Percentiles rank a stretch among this genome's conserved stretches.
Evolutionary conservation across 192 early-diverging fungal genomes (phyloP).

Genomic region (Entophlyctis helioformis): DNA sequence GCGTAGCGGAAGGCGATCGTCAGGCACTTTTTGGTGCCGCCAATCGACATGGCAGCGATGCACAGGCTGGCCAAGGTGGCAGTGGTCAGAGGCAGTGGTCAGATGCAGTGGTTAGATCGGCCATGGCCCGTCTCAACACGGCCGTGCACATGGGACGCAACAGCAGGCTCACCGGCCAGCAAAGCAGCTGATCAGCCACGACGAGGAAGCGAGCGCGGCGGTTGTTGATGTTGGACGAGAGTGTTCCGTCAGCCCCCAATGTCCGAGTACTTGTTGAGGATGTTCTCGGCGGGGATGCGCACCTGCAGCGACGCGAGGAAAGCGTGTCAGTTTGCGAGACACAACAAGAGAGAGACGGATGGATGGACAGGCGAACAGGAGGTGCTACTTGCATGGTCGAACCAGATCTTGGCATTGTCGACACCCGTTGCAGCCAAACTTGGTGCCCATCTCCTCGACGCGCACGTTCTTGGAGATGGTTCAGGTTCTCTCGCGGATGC

Average conservation of each 20-base stretch:
- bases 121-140: not conserved
- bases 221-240: conserved; percentile 35
- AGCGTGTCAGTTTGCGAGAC: too few species aligned
- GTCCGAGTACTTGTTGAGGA: conserved; percentile 57
- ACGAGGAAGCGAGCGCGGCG: conserved; percentile 63
- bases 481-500: conserved; percentile 61
- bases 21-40: conserved; percentile 48
- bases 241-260: conserved; percentile 41
- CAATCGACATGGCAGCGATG: conserved; percentile 54
- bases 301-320: too few species aligned
- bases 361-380: conserved; percentile 2
- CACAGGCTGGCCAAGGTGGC: conserved; percentile 22
- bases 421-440: conserved; percentile 56
- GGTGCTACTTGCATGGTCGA: conserved; percentile 11
- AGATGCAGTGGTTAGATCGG: not conserved
- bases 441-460: conserved; percentile 64
- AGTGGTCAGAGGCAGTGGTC: not conserved
- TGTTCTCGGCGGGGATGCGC: conserved; percentile 48
- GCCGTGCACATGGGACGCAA: not conserved
- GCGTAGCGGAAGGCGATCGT: conserved; percentile 64
- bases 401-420: conserved; percentile 60
- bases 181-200: conserved; percentile 64
- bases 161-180: conserved; percentile 35
- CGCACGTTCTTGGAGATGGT: conserved; percentile 49
- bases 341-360: too few species aligned